phyloP scores from a whole-genome alignment of 768 basidiomycete species.

The Hygrophoropsis aurantiaca region DNA sequence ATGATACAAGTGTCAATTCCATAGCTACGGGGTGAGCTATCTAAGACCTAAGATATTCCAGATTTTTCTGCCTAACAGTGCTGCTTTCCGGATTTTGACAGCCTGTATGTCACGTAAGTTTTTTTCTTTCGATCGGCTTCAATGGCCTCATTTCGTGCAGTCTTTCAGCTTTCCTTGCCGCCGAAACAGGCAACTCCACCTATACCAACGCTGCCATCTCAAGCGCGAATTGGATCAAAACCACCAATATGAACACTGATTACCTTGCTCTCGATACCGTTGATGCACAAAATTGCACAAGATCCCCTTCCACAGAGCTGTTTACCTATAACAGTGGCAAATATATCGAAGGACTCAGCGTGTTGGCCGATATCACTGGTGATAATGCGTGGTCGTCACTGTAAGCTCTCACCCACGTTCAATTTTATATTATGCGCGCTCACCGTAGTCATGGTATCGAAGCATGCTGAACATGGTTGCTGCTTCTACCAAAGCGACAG shows the following conservation, averaged over 20 bases:
- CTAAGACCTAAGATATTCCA: too few relatives aligned
- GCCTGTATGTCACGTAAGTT: slow-evolving; percentile 41
- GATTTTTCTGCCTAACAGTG: neutral
- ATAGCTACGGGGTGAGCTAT: slow-evolving; percentile 48
- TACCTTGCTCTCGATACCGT: slow-evolving; percentile 49
- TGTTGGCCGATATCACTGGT: slow-evolving; percentile 42
- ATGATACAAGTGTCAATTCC: slow-evolving; percentile 46
- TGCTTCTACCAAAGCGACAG: slow-evolving; percentile 41
- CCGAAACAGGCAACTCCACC: slow-evolving; percentile 42
- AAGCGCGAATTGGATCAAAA: slow-evolving; percentile 49
- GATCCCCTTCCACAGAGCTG: slow-evolving; percentile 44
- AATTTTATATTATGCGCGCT: neutral
- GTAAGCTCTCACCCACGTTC: too few relatives aligned
- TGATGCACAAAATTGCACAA: slow-evolving; percentile 44
- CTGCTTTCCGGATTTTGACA: slow-evolving; percentile 9
- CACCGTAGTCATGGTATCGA: slow-evolving; percentile 5
- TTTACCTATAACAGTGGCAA: slow-evolving; percentile 60
- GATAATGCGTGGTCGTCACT: slow-evolving; percentile 41
- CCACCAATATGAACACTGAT: slow-evolving; percentile 41
- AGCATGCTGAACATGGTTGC: slow-evolving; percentile 39
- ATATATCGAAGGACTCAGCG: slow-evolving; percentile 49
- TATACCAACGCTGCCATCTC: slow-evolving; percentile 47
- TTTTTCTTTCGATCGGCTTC: slow-evolving; percentile 1
- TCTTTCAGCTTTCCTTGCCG: slow-evolving; percentile 49
- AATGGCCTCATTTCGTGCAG: slow-evolving; percentile 21